Conservation (phyloP, 805 yeast genomes). For the Diddensiella santjacobensis region DNA sequence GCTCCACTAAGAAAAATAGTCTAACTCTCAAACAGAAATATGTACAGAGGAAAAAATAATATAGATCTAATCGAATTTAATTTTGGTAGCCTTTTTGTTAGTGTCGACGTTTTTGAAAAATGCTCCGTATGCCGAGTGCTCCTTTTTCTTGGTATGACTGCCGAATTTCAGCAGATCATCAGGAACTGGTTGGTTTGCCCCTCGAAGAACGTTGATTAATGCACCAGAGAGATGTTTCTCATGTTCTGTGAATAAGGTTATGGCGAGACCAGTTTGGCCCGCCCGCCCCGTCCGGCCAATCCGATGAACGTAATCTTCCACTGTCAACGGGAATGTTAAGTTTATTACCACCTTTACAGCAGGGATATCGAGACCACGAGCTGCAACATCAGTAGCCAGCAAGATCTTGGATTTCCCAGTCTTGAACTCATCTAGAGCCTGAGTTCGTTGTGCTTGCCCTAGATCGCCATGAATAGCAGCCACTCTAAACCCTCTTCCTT, state of each 20-base stretch:
- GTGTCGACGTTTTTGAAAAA: conserved; percentile 91
- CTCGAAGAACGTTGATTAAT: conserved; percentile 82
- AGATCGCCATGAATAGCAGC: conserved; percentile 97
- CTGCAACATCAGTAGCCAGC: conserved; percentile 97
- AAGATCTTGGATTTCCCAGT: conserved; percentile 68
- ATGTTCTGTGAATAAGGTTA: conserved; percentile 92
- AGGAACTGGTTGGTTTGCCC: conserved; percentile 94
- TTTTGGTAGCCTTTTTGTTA: conserved; percentile 77
- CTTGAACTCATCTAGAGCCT: conserved; percentile 82
- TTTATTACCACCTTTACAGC: conserved; percentile 94
- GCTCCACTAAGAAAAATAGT: too few species aligned
- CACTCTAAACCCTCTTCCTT: conserved; percentile 69
- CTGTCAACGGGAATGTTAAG: conserved; percentile 92
- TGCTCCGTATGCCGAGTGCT: conserved; percentile 97
- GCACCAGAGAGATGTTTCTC: conserved; percentile 97
- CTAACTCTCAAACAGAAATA: too few species aligned
- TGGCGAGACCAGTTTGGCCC: conserved; percentile 91
- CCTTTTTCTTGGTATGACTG: conserved; percentile 96
- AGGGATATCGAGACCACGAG: conserved; percentile 96
- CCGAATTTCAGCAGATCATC: conserved; percentile 93
- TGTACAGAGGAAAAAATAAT: too few species aligned
- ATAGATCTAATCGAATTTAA: conserved; percentile 60
- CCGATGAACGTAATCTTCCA: conserved; percentile 95
- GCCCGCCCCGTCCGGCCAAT: conserved; percentile 99
- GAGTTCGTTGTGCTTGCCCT: conserved; percentile 86